Base-by-base conservation (phyloP, 495 filamentous ascomycete species). In the Mytilinidion resinicola region DNA sequence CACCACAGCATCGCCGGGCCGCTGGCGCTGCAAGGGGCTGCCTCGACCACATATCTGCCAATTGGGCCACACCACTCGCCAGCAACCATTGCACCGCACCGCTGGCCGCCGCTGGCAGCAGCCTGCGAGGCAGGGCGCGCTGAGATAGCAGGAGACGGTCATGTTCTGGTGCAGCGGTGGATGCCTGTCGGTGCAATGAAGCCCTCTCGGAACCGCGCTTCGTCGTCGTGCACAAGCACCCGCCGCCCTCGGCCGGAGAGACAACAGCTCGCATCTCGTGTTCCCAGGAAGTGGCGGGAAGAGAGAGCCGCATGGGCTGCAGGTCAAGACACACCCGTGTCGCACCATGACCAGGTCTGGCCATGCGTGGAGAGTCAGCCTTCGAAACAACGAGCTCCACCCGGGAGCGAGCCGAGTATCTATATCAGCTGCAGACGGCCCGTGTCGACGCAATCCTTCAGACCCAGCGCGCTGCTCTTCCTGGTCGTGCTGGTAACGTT, bases 401-500 rank as follows among this genome's bases (percentile, higher is more conserved):
- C 25, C 6, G 25, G 25, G 25, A 30, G 3, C 25, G 25, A 2
- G 3, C 4, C 47, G 47, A 50, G 4, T 19, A 15, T 30, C 21
- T 12, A 15, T 21, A 50, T 14, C 42, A 33, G 15, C 19, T 10
- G 12, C 15, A 30, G 19, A 35, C 51, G 38, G 39, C 30, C 19
- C 25, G 36, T 21, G 3, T 19, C 35, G 10, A 30, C 56, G 47
- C 30, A 10, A 14, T 15, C 47, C 21, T 41, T 37, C 33, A 52
- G 35, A 12, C 20, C 33, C 19, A 30, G 11, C 21, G 9, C 19
- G 36, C 55, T 63, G 49, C 52, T 64, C 3, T 56, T 66, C 19
- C 20, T 57, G 38, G 17, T 59, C 5, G 21, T 62, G 11, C 51
- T 66, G 2, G 11, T 66, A 38, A 19, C 50, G 14, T 36, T 36